Evolutionary conservation across 2,329 filamentous ascomycete species (phyloP).

Genomic region (Neofusicoccum sp.): DNA sequence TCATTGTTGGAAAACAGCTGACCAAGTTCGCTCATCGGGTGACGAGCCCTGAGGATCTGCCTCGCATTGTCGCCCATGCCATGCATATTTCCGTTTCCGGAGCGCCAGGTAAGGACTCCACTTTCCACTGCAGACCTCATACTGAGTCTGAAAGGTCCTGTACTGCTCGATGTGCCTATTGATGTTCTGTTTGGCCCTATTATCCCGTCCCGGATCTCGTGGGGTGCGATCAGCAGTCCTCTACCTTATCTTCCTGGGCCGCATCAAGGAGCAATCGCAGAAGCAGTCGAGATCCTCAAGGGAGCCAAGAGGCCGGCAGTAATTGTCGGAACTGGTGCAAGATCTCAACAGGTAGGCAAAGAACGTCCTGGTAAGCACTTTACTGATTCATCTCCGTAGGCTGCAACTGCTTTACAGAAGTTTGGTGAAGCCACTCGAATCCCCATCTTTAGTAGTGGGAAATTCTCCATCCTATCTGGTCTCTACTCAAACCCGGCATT

Average conservation of each 20-base stretch:
- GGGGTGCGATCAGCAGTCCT: slow-evolving; percentile 44
- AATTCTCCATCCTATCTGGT: slow-evolving; percentile 35
- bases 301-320: slow-evolving; percentile 44
- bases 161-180: slow-evolving; percentile 44
- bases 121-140: slow-evolving; percentile 20
- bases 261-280: slow-evolving; percentile 39
- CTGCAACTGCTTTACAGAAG: slow-evolving; percentile 33
- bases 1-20: slow-evolving; percentile 46
- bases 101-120: slow-evolving; percentile 30
- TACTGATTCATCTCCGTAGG: slow-evolving; percentile 24
- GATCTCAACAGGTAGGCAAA: slow-evolving; percentile 19
- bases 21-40: slow-evolving; percentile 52
- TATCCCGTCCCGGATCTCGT: slow-evolving; percentile 40
- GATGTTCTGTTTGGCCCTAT: slow-evolving; percentile 48
- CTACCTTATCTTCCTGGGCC: slow-evolving; percentile 40
- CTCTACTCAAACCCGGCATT: slow-evolving; percentile 36
- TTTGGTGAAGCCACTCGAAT: slow-evolving; percentile 40
- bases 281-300: slow-evolving; percentile 35
- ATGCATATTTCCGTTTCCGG: slow-evolving; percentile 44
- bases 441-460: slow-evolving; percentile 47
- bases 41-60: slow-evolving; percentile 49
- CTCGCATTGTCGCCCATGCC: slow-evolving; percentile 48
- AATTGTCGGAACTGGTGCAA: slow-evolving; percentile 46
- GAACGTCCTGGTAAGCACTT: neutral
- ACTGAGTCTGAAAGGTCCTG: slow-evolving; percentile 35